A percentile compares a stretch with the other conserved stretches of the same genome.
Evolutionary conservation across 2,329 filamentous ascomycete species (phyloP).

Genomic region (Curvularia sp.): DNA sequence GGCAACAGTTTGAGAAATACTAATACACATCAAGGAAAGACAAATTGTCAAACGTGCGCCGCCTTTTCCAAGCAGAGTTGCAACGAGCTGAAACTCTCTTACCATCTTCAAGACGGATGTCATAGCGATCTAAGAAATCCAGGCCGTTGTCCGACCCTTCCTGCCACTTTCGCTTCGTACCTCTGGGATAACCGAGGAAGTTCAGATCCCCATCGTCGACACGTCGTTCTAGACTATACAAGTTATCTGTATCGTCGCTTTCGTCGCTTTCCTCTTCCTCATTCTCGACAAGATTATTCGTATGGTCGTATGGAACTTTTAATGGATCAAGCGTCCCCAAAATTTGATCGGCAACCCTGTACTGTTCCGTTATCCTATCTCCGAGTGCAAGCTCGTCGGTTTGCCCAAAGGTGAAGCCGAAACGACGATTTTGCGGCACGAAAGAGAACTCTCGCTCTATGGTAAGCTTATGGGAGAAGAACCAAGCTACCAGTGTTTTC

Average conservation of each 20-base stretch:
- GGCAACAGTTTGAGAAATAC: not conserved
- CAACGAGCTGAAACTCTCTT: not conserved
- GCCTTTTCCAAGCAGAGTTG: not conserved
- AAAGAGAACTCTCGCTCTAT: not conserved
- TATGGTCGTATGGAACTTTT: not conserved
- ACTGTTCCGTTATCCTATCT: not conserved
- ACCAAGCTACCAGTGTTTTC: conserved; percentile 16
- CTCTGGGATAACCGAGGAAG: not conserved
- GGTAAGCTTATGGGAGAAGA: conserved; percentile 1
- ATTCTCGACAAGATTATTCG: not conserved
- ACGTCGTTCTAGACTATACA: not conserved
- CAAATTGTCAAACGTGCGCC: not conserved
- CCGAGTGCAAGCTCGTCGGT: not conserved
- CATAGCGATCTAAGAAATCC: not conserved
- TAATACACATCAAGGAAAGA: conserved; percentile 3
- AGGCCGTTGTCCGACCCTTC: not conserved
- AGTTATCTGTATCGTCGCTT: not conserved
- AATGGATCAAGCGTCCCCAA: not conserved
- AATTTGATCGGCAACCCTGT: not conserved
- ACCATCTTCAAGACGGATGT: not conserved
- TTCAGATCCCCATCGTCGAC: not conserved
- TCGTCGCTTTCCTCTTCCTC: not conserved
- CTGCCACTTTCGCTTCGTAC: not conserved
- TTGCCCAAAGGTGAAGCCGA: not conserved
- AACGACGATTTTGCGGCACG: conserved; percentile 1